phyloP scores from a whole-genome alignment of 73 alveolate species.

The Paramecium sonneborni region DNA sequence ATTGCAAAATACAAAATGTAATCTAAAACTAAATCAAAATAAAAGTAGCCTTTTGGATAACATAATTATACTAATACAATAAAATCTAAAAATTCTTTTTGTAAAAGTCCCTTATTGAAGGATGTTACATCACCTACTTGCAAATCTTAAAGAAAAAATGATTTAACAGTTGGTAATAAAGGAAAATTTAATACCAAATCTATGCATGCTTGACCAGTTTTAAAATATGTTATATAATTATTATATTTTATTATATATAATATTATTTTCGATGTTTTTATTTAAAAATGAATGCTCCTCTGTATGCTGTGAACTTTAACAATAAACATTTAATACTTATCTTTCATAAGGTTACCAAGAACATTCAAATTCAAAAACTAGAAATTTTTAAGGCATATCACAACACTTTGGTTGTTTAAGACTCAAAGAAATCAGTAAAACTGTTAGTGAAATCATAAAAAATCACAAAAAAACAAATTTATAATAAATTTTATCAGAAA shows the following conservation, averaged over 20 bases:
- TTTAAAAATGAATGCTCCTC: background rate
- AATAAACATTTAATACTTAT: background rate
- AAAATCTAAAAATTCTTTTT: background rate
- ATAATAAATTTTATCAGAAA: conserved; percentile 15
- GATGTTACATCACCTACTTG: background rate
- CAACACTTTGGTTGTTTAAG: background rate
- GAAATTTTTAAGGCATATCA: background rate
- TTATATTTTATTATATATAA: background rate
- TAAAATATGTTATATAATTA: background rate
- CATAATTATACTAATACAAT: background rate
- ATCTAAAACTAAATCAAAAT: background rate
- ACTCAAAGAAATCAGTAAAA: background rate
- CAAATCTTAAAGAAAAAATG: background rate
- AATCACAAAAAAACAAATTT: background rate
- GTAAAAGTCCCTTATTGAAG: background rate
- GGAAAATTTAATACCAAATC: background rate
- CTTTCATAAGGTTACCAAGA: background rate
- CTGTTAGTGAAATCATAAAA: background rate
- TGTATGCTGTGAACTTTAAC: background rate
- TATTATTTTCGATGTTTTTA: background rate
- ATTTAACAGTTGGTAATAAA: background rate
- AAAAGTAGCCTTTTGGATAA: background rate
- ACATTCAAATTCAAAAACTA: conserved; percentile 1
- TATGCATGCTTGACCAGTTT: background rate
- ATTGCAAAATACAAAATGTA: background rate